Percentiles rank a stretch among this genome's conserved stretches.
These are phyloP conservation scores for Rheum nobile DNA, from an alignment of 148 eudicot species.

Conservation along the genomic window DNA sequence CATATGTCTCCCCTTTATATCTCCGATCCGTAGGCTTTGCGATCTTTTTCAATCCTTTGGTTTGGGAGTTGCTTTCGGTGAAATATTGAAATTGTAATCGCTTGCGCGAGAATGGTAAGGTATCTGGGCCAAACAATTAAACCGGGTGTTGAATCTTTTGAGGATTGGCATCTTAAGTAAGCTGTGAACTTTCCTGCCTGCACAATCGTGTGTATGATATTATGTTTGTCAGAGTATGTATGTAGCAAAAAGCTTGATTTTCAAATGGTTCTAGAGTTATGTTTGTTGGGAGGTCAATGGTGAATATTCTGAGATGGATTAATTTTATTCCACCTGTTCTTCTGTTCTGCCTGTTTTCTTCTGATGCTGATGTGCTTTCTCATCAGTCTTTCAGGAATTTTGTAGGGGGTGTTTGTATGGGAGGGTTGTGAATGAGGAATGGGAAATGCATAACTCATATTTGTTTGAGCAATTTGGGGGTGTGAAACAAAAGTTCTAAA, in stretches of 20 bases:
- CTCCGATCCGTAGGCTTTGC: neutral
- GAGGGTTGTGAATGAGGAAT: too few relatives aligned
- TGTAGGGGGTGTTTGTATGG: neutral
- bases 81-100: neutral
- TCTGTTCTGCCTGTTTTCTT: neutral
- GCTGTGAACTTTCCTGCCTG: neutral
- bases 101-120: neutral
- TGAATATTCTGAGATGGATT: neutral
- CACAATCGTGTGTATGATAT: neutral
- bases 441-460: too few relatives aligned
- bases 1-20: slow-evolving; percentile 14
- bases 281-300: neutral
- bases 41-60: neutral
- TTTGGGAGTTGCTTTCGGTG: neutral
- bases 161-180: neutral
- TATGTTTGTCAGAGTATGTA: neutral
- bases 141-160: neutral
- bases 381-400: neutral
- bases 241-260: neutral
- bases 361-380: neutral
- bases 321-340: neutral
- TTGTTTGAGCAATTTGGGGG: too few relatives aligned
- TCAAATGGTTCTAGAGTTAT: neutral
- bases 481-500: neutral
- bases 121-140: neutral